A percentile compares a stretch with the other conserved stretches of the same genome.
Evolutionary conservation across 2,329 filamentous ascomycete genomes (phyloP).

Genomic region (Phaeosphaeriaceae sp.): DNA sequence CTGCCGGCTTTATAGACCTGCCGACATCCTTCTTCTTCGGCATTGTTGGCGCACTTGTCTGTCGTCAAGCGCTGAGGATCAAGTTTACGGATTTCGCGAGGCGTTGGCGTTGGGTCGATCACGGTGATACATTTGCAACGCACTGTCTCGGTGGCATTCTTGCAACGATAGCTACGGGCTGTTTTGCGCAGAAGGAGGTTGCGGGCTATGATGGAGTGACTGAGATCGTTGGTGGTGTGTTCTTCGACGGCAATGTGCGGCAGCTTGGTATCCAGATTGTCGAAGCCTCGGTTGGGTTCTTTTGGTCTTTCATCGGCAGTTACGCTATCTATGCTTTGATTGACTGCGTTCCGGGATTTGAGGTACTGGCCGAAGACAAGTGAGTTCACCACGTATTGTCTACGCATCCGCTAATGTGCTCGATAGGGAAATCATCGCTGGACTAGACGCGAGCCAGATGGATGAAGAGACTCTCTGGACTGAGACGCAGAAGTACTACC

Average conservation of each 20-base stretch:
- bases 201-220: constrained; percentile 61
- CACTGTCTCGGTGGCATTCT: constrained; percentile 61
- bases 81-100: constrained; percentile 59
- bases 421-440: constrained; percentile 54
- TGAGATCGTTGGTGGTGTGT: constrained; percentile 58
- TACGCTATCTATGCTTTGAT: constrained; percentile 59
- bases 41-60: constrained; percentile 55
- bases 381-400: constrained; percentile 42
- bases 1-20: constrained; percentile 59
- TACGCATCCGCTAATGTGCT: constrained; percentile 8
- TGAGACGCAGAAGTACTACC: constrained; percentile 45
- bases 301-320: constrained; percentile 58
- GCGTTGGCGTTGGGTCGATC: constrained; percentile 61
- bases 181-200: constrained; percentile 60
- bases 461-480: constrained; percentile 54
- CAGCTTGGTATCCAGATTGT: constrained; percentile 60
- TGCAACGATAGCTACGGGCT: constrained; percentile 59
- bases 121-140: constrained; percentile 63
- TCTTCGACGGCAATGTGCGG: constrained; percentile 60
- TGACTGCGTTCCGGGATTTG: constrained; percentile 60
- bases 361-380: constrained; percentile 61
- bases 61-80: constrained; percentile 60
- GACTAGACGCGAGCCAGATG: constrained; percentile 60
- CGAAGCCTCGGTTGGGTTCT: constrained; percentile 60
- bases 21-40: constrained; percentile 59